Percentiles rank a stretch among this genome's conserved stretches.
These are phyloP conservation scores for Sarocladium brachiariae DNA, from an alignment of 2,329 filamentous ascomycete genomes.

Conservation along the genomic window DNA sequence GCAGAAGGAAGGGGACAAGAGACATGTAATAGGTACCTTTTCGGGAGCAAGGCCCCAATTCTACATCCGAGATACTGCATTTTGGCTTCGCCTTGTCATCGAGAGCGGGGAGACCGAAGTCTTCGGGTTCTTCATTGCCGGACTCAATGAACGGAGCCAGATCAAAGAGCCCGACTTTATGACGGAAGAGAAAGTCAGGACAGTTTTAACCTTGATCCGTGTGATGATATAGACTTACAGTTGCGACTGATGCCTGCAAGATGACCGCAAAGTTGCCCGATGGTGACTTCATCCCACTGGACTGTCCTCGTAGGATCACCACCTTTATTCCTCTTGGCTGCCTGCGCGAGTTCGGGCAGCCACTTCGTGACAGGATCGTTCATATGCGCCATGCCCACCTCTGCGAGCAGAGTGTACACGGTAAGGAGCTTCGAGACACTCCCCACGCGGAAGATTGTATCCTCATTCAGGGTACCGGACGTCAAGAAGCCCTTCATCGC, in stretches of 20 bases:
- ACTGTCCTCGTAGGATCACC: conserved; percentile 10
- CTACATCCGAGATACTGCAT: background rate
- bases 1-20: too few species aligned
- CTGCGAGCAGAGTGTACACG: conserved; percentile 18
- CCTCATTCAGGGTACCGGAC: conserved; percentile 13
- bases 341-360: conserved; percentile 18
- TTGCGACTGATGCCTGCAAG: conserved; percentile 13
- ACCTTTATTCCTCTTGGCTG: conserved; percentile 1
- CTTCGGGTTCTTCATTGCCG: background rate
- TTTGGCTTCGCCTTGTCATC: background rate
- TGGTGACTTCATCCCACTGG: conserved; percentile 16
- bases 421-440: conserved; percentile 23
- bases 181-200: too few species aligned
- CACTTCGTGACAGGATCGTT: conserved; percentile 20
- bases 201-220: too few species aligned
- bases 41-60: background rate
- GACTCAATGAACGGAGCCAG: background rate
- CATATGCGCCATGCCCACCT: conserved; percentile 16
- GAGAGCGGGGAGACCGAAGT: background rate
- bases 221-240: too few species aligned
- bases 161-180: background rate
- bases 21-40: too few species aligned
- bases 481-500: conserved; percentile 14
- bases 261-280: conserved; percentile 18
- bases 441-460: conserved; percentile 21